These are phyloP conservation scores for Thuja plicata DNA, from an alignment of 83 land plant species.

Conservation along the genomic window DNA sequence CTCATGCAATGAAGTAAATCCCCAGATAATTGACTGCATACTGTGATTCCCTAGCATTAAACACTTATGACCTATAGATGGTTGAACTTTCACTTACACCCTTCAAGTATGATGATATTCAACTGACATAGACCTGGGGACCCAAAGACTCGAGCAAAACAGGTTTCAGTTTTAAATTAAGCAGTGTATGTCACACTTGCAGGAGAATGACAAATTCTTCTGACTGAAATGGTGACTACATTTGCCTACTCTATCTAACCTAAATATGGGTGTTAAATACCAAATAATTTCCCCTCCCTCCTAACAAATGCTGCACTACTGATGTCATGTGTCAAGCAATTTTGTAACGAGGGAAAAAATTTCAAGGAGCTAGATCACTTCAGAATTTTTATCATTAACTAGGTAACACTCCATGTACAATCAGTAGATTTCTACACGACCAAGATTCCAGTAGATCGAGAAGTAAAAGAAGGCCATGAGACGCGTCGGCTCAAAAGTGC, in stretches of 20 bases:
- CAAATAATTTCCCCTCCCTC: background rate
- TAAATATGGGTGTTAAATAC: background rate
- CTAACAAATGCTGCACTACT: background rate
- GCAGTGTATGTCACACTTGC: background rate
- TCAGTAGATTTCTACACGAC: background rate
- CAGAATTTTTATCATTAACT: background rate
- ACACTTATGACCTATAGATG: background rate
- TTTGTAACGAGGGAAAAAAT: background rate
- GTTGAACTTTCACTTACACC: background rate
- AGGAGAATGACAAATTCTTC: background rate
- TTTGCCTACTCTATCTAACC: background rate
- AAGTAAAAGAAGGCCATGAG: background rate
- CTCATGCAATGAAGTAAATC: background rate
- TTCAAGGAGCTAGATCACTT: background rate
- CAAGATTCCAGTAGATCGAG: background rate
- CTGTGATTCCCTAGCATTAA: background rate
- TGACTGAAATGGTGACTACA: background rate
- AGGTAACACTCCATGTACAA: background rate
- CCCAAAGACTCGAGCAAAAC: background rate
- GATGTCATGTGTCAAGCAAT: background rate
- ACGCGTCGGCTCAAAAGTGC: background rate
- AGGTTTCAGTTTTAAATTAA: background rate
- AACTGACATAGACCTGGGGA: background rate
- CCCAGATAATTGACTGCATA: background rate
- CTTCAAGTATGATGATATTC: background rate